A percentile compares a stretch with the other conserved stretches of the same genome.
phyloP scores from a whole-genome alignment of 2,329 filamentous ascomycete genomes.

The Rhynchosporium graminicola region DNA sequence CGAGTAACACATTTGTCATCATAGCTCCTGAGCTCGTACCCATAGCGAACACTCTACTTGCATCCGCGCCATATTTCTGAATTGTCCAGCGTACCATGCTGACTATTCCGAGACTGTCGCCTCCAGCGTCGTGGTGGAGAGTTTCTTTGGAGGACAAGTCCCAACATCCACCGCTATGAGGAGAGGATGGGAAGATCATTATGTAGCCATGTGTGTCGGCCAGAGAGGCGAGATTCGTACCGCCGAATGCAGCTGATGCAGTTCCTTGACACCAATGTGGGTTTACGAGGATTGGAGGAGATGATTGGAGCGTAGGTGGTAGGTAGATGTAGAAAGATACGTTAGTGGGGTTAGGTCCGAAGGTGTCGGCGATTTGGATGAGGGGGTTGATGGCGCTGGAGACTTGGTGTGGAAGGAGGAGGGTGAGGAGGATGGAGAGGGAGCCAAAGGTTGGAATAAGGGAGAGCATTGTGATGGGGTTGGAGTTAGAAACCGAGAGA shows the following conservation, averaged over 20 bases:
- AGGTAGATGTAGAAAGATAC: conserved; percentile 37
- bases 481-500: no score
- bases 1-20: conserved; percentile 53
- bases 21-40: conserved; percentile 52
- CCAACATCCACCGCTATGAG: conserved; percentile 55
- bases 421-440: conserved; percentile 12
- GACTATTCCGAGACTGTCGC: conserved; percentile 55
- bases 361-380: conserved; percentile 43
- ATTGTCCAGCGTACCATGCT: conserved; percentile 60
- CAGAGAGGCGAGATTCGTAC: conserved; percentile 51
- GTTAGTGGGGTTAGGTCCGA: conserved; percentile 47
- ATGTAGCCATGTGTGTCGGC: conserved; percentile 59
- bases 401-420: conserved; percentile 11
- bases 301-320: conserved; percentile 21
- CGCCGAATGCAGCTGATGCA: conserved; percentile 36
- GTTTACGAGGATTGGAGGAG: conserved; percentile 32
- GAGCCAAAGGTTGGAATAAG: not conserved
- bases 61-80: conserved; percentile 51
- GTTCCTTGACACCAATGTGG: conserved; percentile 43
- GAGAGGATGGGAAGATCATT: conserved; percentile 57
- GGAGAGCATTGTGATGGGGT: not conserved
- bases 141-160: conserved; percentile 55
- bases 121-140: conserved; percentile 57
- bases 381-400: conserved; percentile 25
- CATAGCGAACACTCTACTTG: conserved; percentile 53